A percentile compares a stretch with the other conserved stretches of the same genome.
phyloP scores from a whole-genome alignment of 2,329 filamentous ascomycete species.

The Aspergillus felis region DNA sequence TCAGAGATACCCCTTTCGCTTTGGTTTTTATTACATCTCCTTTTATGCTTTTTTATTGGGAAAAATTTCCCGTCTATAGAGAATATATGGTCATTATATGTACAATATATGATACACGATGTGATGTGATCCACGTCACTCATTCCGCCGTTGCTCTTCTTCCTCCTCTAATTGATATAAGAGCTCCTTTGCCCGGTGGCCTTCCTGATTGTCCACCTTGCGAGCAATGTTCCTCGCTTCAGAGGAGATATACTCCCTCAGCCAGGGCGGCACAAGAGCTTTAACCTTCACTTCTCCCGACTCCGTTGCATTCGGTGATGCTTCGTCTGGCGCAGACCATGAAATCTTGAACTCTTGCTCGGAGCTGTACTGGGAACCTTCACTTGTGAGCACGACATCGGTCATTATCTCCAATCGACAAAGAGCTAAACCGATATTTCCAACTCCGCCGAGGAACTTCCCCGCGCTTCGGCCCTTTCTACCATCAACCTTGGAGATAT shows the following conservation, averaged over 20 bases:
- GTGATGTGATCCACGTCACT: constrained; percentile 11
- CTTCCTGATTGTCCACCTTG: constrained; percentile 22
- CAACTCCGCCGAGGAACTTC: constrained; percentile 73
- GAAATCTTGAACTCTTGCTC: constrained; percentile 61
- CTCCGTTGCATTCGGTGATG: constrained; percentile 24
- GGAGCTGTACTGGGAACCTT: constrained; percentile 57
- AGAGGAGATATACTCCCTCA: constrained; percentile 42
- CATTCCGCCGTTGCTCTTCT: constrained; percentile 23
- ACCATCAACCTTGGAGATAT: constrained; percentile 51
- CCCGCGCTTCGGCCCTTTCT: constrained; percentile 66
- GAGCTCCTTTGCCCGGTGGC: constrained; percentile 32
- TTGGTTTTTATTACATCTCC: neutral
- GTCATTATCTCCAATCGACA: constrained; percentile 92
- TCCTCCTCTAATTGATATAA: constrained; percentile 37
- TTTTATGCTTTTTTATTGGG: too few relatives aligned
- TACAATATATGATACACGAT: constrained; percentile 17
- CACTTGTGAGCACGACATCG: constrained; percentile 66
- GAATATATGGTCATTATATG: constrained; percentile 18
- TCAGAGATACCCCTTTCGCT: constrained; percentile 22
- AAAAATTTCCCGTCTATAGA: constrained; percentile 7
- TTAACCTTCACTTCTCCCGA: constrained; percentile 56
- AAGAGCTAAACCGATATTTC: constrained; percentile 81
- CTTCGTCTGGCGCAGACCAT: constrained; percentile 46
- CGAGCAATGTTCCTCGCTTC: constrained; percentile 34
- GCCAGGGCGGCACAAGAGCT: constrained; percentile 82